phyloP scores from a whole-genome alignment of 129 eudicot species.

The Sambucus nigra region DNA sequence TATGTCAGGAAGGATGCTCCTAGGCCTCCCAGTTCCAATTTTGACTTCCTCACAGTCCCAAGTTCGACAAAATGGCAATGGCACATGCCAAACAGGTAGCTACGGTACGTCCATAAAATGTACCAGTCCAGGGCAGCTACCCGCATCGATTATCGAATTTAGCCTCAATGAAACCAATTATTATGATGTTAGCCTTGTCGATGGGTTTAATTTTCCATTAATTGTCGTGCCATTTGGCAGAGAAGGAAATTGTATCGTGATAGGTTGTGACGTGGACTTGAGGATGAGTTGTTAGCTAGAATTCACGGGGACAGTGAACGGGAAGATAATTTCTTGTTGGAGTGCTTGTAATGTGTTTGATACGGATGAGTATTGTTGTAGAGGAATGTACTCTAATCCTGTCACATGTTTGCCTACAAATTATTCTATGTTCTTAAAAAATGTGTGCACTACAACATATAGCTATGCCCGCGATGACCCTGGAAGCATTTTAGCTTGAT shows the following conservation, averaged over 20 bases:
- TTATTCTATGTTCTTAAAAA: slow-evolving; percentile 42
- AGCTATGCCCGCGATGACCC: slow-evolving; percentile 65
- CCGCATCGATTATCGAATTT: slow-evolving; percentile 55
- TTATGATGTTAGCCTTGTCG: slow-evolving; percentile 63
- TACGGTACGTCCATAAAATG: slow-evolving; percentile 45
- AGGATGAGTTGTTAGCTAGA: slow-evolving; percentile 45
- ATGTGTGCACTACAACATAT: slow-evolving; percentile 54
- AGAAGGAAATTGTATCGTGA: slow-evolving; percentile 42
- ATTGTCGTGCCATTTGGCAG: slow-evolving; percentile 39
- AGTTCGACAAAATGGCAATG: slow-evolving; percentile 42
- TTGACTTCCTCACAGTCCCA: too few species aligned
- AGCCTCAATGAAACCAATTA: slow-evolving; percentile 33
- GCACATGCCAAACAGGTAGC: slow-evolving; percentile 49
- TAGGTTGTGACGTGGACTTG: slow-evolving; percentile 50
- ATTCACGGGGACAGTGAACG: slow-evolving; percentile 22
- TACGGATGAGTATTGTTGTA: slow-evolving; percentile 55
- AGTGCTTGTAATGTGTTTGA: slow-evolving; percentile 51
- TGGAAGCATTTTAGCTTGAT: slow-evolving; percentile 47
- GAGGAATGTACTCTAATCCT: slow-evolving; percentile 37
- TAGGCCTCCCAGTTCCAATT: too few species aligned
- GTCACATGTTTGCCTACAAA: slow-evolving; percentile 44
- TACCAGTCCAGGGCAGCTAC: slow-evolving; percentile 41
- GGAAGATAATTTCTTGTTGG: slow-evolving; percentile 32
- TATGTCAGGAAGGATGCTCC: too few species aligned
- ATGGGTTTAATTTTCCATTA: slow-evolving; percentile 59